These are phyloP conservation scores for Lepidium africanum DNA, from an alignment of 345 rosid genomes.

Conservation along the genomic window DNA sequence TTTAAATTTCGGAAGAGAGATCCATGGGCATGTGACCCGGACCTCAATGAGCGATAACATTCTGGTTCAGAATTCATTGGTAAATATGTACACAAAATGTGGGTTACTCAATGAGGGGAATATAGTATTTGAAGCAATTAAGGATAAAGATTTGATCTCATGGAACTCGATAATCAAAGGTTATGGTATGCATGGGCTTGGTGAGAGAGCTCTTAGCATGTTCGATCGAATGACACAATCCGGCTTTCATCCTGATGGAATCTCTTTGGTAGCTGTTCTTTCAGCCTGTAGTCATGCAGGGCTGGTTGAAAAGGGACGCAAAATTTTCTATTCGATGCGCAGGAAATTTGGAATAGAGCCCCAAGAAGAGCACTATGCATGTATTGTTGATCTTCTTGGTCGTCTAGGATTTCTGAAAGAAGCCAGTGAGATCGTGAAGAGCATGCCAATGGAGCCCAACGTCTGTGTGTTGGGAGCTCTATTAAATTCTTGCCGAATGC, in stretches of 20 bases:
- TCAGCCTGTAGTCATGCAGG: conserved; percentile 81
- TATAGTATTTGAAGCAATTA: conserved; percentile 39
- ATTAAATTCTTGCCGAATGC: conserved; percentile 65
- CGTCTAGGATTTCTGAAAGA: conserved; percentile 56
- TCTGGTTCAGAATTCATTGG: conserved; percentile 57
- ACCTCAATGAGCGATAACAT: conserved; percentile 41
- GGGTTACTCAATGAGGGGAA: conserved; percentile 45
- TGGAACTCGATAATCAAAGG: conserved; percentile 68
- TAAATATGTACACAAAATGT: conserved; percentile 67
- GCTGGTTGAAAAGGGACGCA: conserved; percentile 49
- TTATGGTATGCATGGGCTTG: conserved; percentile 57
- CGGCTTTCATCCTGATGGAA: conserved; percentile 46
- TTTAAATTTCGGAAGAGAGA: conserved; percentile 47
- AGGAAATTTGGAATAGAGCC: conserved; percentile 39
- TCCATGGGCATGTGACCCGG: conserved; percentile 58
- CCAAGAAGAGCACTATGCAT: conserved; percentile 61
- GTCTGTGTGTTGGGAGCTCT: conserved; percentile 64
- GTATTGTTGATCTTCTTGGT: conserved; percentile 67
- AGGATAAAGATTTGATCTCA: conserved; percentile 45
- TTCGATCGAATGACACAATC: conserved; percentile 46
- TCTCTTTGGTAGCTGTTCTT: conserved; percentile 66
- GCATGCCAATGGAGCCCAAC: conserved; percentile 58
- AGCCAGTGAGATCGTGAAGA: conserved; percentile 51
- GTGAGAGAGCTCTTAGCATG: conserved; percentile 38
- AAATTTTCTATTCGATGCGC: conserved; percentile 38